Evolutionary conservation across 225 moss, liverwort and hornwort genomes (phyloP).

Genomic region (Pseudisothecium myosuroides): DNA sequence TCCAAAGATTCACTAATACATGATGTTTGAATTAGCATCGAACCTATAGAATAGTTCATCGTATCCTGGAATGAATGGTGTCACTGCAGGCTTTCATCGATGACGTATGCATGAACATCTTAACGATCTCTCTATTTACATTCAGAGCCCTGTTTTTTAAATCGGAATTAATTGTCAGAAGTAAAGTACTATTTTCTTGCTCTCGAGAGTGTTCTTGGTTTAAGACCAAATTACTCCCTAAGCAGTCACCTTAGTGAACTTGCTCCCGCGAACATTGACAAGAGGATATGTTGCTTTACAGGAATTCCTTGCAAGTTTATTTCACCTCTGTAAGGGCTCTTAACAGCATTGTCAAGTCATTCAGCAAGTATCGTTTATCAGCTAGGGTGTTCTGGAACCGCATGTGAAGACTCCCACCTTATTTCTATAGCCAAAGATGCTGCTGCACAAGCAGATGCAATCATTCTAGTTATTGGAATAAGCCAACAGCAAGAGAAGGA

Average conservation of each 20-base stretch:
- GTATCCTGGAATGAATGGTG: neutral
- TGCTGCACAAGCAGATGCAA: conserved; percentile 45
- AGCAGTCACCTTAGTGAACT: neutral
- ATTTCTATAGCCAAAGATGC: conserved; percentile 21
- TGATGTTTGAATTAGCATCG: neutral
- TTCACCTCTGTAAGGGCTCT: conserved; percentile 46
- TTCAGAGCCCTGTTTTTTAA: neutral
- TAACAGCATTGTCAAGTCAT: neutral
- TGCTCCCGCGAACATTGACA: neutral
- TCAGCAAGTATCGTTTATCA: conserved; percentile 1
- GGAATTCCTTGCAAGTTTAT: conserved; percentile 62
- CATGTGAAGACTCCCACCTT: conserved; percentile 25
- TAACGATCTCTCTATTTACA: neutral
- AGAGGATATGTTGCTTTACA: conserved; percentile 2
- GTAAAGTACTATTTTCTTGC: neutral
- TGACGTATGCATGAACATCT: no score
- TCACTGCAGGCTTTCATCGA: neutral
- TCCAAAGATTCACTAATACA: neutral
- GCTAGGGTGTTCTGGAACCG: conserved; percentile 43
- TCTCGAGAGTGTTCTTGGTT: neutral
- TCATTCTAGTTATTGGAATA: conserved; percentile 58
- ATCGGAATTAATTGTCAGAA: neutral
- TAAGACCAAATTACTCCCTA: neutral
- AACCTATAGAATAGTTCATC: neutral
- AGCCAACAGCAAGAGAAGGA: conserved; percentile 65